Evolutionary conservation across 441 rosid species (phyloP).

Genomic region (Viola pubescens): DNA sequence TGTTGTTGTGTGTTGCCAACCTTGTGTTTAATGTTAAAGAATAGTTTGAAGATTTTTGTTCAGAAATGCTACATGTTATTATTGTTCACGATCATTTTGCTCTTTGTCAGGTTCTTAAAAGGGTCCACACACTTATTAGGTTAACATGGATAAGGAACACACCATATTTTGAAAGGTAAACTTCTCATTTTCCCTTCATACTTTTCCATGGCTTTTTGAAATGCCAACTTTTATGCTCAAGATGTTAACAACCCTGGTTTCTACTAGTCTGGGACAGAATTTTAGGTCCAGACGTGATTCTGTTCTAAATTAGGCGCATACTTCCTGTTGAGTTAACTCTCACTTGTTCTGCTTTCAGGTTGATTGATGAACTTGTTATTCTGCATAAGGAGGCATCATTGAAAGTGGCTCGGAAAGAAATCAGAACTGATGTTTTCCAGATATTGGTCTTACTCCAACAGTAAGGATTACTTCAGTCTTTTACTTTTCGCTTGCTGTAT

Average conservation of each 20-base stretch:
- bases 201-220: too few relatives aligned
- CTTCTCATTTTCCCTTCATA: background rate
- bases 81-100: background rate
- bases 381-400: constrained; percentile 62
- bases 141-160: constrained; percentile 84
- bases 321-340: background rate
- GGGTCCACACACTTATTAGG: constrained; percentile 40
- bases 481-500: background rate
- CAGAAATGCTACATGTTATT: background rate
- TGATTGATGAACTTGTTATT: constrained; percentile 67
- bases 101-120: constrained; percentile 61
- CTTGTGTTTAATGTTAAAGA: too few relatives aligned
- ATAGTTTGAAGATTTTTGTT: too few relatives aligned
- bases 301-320: too few relatives aligned
- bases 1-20: too few relatives aligned
- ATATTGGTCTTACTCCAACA: constrained; percentile 51
- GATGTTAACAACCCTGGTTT: too few relatives aligned
- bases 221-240: too few relatives aligned
- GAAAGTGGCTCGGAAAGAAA: constrained; percentile 51
- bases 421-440: constrained; percentile 44
- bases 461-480: constrained; percentile 30
- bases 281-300: too few relatives aligned
- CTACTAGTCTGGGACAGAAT: too few relatives aligned
- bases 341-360: constrained; percentile 32
- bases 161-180: constrained; percentile 53